Base-by-base conservation (phyloP, 1,284 basidiomycete genomes). In the Neonothopanus nambi region DNA sequence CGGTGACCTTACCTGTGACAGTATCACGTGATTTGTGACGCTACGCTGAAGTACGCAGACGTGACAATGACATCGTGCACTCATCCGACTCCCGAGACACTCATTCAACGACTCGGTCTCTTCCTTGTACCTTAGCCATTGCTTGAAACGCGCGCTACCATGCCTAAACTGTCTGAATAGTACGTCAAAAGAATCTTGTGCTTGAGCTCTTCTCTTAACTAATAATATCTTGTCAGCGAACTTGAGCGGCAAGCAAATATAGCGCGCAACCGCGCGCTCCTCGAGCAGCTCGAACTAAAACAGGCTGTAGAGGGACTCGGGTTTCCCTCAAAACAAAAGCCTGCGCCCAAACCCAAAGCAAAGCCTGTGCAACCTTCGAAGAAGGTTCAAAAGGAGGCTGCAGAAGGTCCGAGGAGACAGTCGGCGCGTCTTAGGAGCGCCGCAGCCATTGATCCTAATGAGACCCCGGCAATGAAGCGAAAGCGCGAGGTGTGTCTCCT, bases 171-270 rank as follows among this genome's bases (percentile, higher is more conserved):
- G 60, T 82, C 81, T 18, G 69, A 77, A 68, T 82, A 82, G 81
- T 82, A 63, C 63, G 79, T 15, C 4, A 17, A 3, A n/a, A n/a
- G n/a, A n/a, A 1, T 26, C 8, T n/a, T 23, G 12, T 2, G 12
- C 4, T 37, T 13, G 18, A 8, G 9, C 12, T 11, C 8, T 15
- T 17, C 5, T 24, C 2, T 28, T 47, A 40, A 33, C 41, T 20
- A 51, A 21, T 21, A 6, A 44, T 24, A 11, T 20, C 33, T 20
- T 45, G 8, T 45, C 13, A 59, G 89, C 63, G 89, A 91, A 69
- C 69, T 78, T 30, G 85, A 89, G 61, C 84, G 89, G 13, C 82
- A 87, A 63, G 84, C 81, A 7, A 91, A 90, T 61, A 91, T 92
- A 48, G 87, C 86, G 11, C 79, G 87, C 44, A 92, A 92, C 64